phyloP scores from a whole-genome alignment of 2,329 filamentous ascomycete species.

The Aquanectria penicillioides region DNA sequence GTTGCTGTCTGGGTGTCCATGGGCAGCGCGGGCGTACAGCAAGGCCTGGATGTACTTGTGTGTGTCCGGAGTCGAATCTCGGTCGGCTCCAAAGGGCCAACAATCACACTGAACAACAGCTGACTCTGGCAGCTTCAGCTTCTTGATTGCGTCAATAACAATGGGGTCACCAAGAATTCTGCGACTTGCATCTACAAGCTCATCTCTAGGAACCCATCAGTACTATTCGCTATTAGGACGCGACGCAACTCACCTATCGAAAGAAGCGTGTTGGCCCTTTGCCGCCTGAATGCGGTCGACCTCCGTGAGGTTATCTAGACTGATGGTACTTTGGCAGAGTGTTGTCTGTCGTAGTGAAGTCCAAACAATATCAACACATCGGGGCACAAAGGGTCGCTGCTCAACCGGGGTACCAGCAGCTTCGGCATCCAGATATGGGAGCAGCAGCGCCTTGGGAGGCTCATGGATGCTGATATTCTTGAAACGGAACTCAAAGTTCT shows the following conservation, averaged over 20 bases:
- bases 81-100: slow-evolving; percentile 5
- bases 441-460: slow-evolving; percentile 13
- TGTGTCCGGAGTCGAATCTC: background rate
- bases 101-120: slow-evolving; percentile 1
- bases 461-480: slow-evolving; percentile 16
- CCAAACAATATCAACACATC: too few species aligned
- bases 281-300: too few species aligned
- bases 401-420: background rate
- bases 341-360: too few species aligned
- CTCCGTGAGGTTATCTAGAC: too few species aligned
- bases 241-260: background rate
- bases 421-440: background rate
- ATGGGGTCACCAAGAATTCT: background rate
- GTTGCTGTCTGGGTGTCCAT: slow-evolving; percentile 13
- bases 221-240: background rate
- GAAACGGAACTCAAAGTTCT: too few species aligned
- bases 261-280: background rate
- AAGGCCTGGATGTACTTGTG: background rate
- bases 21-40: slow-evolving; percentile 1
- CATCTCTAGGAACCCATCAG: slow-evolving; percentile 8
- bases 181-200: slow-evolving; percentile 8
- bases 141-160: background rate
- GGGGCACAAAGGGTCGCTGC: background rate
- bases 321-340: too few species aligned
- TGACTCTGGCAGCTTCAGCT: background rate